Conservation (phyloP, 1,139 yeast species). For the Zygoascus meyerae region DNA sequence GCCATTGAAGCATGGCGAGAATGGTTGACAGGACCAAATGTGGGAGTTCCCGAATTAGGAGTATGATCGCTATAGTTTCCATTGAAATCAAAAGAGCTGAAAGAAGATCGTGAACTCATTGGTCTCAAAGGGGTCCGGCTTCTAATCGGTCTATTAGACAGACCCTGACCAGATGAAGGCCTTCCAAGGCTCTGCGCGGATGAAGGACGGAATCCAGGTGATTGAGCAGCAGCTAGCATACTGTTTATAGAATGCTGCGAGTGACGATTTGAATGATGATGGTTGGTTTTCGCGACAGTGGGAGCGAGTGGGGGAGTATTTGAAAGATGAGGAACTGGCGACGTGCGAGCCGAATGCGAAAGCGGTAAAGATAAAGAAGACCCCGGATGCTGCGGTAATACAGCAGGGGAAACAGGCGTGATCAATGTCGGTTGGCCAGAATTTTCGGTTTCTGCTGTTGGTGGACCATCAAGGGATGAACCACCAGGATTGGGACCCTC, state of each 20-base stretch:
- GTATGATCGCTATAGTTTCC: background rate
- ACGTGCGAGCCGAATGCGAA: constrained; percentile 1
- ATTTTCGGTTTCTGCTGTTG: too few species aligned
- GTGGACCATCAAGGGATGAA: too few species aligned
- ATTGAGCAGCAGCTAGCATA: background rate
- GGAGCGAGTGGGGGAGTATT: background rate
- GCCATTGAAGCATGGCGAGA: constrained; percentile 17
- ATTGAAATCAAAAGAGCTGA: constrained; percentile 4
- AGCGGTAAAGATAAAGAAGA: background rate
- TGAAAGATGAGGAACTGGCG: background rate
- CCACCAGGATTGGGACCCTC: too few species aligned
- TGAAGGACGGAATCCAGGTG: background rate
- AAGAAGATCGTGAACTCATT: constrained; percentile 12
- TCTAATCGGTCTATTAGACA: background rate
- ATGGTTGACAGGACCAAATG: constrained; percentile 5
- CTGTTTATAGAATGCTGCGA: background rate
- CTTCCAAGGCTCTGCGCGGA: constrained; percentile 4
- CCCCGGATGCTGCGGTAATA: too few species aligned
- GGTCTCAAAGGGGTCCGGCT: constrained; percentile 8
- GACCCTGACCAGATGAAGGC: background rate
- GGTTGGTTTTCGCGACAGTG: too few species aligned
- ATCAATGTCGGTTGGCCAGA: too few species aligned
- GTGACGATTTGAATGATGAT: background rate
- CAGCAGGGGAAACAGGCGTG: too few species aligned
- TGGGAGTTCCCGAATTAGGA: background rate